Evolutionary conservation across 2,329 filamentous ascomycete genomes (phyloP).

Genomic region (Phaeosphaeriaceae sp.): DNA sequence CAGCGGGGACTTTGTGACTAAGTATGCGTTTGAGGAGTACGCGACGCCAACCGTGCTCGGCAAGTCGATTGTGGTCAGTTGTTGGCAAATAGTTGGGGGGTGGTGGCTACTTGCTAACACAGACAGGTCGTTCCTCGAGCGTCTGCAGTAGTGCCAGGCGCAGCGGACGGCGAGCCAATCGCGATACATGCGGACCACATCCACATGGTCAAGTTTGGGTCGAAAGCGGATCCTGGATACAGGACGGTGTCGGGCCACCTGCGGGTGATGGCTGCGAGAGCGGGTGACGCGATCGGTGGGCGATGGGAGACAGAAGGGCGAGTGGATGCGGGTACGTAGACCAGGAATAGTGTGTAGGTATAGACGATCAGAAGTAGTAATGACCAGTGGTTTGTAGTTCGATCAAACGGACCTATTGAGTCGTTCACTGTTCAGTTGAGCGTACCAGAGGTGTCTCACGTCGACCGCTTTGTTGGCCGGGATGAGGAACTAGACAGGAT

Average conservation of each 20-base stretch:
- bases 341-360: not conserved
- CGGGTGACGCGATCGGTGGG: constrained; percentile 8
- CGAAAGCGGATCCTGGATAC: constrained; percentile 27
- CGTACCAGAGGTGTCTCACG: constrained; percentile 8
- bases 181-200: constrained; percentile 44
- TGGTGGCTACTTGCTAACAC: constrained; percentile 12
- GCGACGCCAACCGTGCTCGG: constrained; percentile 34
- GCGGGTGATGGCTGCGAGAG: constrained; percentile 19
- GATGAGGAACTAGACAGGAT: constrained; percentile 38
- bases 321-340: constrained; percentile 23
- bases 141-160: constrained; percentile 47
- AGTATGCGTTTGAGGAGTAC: constrained; percentile 43
- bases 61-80: constrained; percentile 31
- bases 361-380: not conserved
- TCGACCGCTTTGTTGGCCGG: constrained; percentile 41
- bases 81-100: not conserved
- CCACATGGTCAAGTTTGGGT: constrained; percentile 44
- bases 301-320: constrained; percentile 17
- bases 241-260: constrained; percentile 25
- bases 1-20: constrained; percentile 45
- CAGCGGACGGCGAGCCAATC: constrained; percentile 40
- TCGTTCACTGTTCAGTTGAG: constrained; percentile 5
- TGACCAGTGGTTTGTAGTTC: not conserved
- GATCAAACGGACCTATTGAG: not conserved
- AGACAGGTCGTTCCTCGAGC: constrained; percentile 41